Base-by-base conservation (phyloP, 805 yeast genomes). In the Hanseniaspora lachancei region DNA sequence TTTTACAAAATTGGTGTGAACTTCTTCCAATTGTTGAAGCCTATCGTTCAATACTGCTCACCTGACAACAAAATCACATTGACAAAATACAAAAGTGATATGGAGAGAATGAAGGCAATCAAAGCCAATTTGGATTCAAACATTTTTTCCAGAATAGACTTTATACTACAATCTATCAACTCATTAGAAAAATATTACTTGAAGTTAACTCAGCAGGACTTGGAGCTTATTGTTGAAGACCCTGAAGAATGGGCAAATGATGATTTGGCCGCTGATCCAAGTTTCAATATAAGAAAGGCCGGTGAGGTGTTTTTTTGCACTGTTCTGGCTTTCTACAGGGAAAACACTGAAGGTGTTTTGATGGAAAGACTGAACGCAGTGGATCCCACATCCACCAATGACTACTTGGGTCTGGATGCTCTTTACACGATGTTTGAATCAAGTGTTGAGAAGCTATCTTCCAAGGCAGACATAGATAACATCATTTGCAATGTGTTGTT, bases 241-340 rank as follows among this genome's bases (percentile, higher is more conserved):
- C 96, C 97, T 0, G 97, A 89, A 66, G 96, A 88, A 66, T 93
- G 95, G 87, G 81, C 86, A 21, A 81, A 82, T 60, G 95, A 88
- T 63, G 95, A 89, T 61, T 70, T 82, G 57, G 76, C 81, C 51
- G n/a, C 48, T 21, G 56, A 53, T 24, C 47, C 47, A 15, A 44
- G 50, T 20, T 53, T 53, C 29, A 44, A 53, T 24, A 23, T 53
- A 18, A 53, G 56, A 53, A 53, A 53, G 40, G 34, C 50, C 16
- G 21, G 50, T 21, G 56, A 53, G n/a, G n/a, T 53, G 16, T 53
- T 53, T 29, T 53, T 53, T 18, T 46, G 48, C 12, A 39, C 43
- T 2, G 20, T 53, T 20, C 32, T 53, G 13, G 16, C 50, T 8
- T 36, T 29, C 41, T 53, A 46, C 42, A 48, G 46, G 34, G 50